Conservation (phyloP, 2,329 filamentous ascomycete genomes). For the Claviceps pazoutovae region DNA sequence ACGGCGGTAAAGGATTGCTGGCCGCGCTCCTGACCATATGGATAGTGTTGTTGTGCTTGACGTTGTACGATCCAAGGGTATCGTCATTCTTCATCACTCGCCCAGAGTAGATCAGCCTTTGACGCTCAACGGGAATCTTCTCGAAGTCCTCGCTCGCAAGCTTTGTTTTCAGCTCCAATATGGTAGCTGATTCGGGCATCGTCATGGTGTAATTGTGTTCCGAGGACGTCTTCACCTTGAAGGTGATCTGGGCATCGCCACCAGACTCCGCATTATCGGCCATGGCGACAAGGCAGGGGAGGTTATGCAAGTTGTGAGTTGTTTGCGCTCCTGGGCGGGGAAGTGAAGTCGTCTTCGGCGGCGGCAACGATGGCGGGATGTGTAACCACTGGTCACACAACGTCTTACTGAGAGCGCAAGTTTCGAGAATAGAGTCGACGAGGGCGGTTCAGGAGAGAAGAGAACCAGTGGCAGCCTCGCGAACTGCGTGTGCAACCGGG, state of each 20-base stretch:
- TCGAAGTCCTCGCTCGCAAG: constrained; percentile 70
- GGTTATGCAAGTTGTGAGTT: neutral
- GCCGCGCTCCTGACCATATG: constrained; percentile 94
- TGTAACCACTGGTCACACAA: neutral
- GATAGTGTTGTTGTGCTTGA: constrained; percentile 89
- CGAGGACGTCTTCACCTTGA: constrained; percentile 95
- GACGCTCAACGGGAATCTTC: constrained; percentile 73
- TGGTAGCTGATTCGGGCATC: constrained; percentile 59
- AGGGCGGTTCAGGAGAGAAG: neutral
- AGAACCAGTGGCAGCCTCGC: neutral
- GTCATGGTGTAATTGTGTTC: constrained; percentile 77
- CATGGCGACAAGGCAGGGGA: constrained; percentile 29
- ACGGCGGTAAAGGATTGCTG: constrained; percentile 51
- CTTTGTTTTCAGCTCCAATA: constrained; percentile 80
- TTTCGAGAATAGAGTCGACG: too few relatives aligned
- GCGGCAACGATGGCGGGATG: neutral
- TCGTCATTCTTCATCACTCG: constrained; percentile 94
- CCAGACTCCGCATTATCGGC: constrained; percentile 47
- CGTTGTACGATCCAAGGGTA: constrained; percentile 73
- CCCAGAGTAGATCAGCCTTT: constrained; percentile 94
- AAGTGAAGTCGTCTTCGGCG: neutral
- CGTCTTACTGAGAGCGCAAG: neutral
- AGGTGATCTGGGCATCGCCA: constrained; percentile 69
- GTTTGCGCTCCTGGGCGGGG: neutral
- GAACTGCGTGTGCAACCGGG: neutral